Conservation (phyloP, 805 yeast genomes). For the Ogataea pilisensis region DNA sequence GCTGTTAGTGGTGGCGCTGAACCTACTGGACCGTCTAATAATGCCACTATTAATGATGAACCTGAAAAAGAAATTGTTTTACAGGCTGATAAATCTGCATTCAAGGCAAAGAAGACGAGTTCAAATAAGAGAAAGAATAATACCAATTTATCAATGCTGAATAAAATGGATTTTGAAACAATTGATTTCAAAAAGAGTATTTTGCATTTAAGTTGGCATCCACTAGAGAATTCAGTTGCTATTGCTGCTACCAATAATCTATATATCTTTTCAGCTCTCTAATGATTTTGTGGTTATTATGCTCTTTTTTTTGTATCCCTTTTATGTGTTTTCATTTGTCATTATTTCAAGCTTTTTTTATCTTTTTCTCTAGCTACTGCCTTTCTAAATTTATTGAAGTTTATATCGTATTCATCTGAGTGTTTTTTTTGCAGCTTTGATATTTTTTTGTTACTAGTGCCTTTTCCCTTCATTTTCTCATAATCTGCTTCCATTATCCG, state of each 20-base stretch:
- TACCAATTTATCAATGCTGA: slow-evolving; percentile 36
- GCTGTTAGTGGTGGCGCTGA: slow-evolving; percentile 38
- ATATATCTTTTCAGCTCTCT: slow-evolving; percentile 76
- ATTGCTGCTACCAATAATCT: slow-evolving; percentile 97
- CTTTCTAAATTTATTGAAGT: too few species aligned
- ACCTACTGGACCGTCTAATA: slow-evolving; percentile 5
- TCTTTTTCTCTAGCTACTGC: too few species aligned
- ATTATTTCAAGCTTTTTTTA: neutral
- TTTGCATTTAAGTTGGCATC: slow-evolving; percentile 97
- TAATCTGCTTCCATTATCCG: too few species aligned
- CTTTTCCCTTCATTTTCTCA: too few species aligned
- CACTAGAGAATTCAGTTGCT: slow-evolving; percentile 92
- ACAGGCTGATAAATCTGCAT: slow-evolving; percentile 97
- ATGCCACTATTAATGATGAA: slow-evolving; percentile 25
- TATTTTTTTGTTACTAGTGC: too few species aligned
- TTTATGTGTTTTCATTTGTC: neutral
- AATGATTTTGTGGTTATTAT: slow-evolving; percentile 8
- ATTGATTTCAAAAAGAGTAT: slow-evolving; percentile 94
- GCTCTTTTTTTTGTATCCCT: neutral
- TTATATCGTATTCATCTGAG: too few species aligned
- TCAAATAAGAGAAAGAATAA: slow-evolving; percentile 35
- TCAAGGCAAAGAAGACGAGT: slow-evolving; percentile 70
- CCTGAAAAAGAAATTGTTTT: slow-evolving; percentile 65
- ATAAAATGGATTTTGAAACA: slow-evolving; percentile 67
- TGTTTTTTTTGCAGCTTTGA: too few species aligned